These are phyloP conservation scores for Alisma plantagoaquatica DNA, from an alignment of 106 monocot species.

Conservation along the genomic window DNA sequence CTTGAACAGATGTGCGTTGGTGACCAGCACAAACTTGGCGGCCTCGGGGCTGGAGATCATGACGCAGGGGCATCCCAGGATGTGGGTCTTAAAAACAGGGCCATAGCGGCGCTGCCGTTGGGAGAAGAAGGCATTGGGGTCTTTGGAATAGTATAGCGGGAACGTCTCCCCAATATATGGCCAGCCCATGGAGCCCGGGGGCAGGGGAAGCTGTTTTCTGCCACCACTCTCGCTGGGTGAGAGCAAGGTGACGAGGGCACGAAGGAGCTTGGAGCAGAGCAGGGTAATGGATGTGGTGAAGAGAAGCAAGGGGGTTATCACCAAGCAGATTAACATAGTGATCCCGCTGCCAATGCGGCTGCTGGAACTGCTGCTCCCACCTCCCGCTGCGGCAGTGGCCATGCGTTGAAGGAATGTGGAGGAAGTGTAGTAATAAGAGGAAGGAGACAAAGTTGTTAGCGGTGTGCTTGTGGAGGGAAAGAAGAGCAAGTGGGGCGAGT, in stretches of 20 bases:
- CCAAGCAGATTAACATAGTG: not conserved
- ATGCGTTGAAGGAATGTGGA: not conserved
- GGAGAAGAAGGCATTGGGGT: conserved; percentile 52
- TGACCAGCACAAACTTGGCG: conserved; percentile 72
- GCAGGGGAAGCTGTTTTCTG: conserved; percentile 18
- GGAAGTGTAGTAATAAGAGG: not conserved
- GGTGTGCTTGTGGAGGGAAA: not conserved
- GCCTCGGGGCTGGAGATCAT: conserved; percentile 76
- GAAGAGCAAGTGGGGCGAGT: not conserved
- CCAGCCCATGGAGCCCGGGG: conserved; percentile 54
- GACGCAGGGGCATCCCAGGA: conserved; percentile 72
- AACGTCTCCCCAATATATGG: conserved; percentile 49
- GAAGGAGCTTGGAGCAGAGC: not conserved
- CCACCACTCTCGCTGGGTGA: too few relatives aligned
- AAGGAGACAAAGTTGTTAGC: too few relatives aligned
- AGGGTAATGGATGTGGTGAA: not conserved
- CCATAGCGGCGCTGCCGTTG: conserved; percentile 31
- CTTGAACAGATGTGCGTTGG: conserved; percentile 75
- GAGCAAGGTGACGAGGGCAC: too few relatives aligned
- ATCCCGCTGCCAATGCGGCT: not conserved
- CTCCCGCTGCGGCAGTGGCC: too few relatives aligned
- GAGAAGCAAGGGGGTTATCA: not conserved
- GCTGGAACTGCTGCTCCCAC: not conserved
- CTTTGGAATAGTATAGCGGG: conserved; percentile 40
- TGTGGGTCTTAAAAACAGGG: conserved; percentile 77